Evolutionary conservation across 2,329 filamentous ascomycete genomes (phyloP).

Genomic region (Arthrobotrys pseudoclavata): DNA sequence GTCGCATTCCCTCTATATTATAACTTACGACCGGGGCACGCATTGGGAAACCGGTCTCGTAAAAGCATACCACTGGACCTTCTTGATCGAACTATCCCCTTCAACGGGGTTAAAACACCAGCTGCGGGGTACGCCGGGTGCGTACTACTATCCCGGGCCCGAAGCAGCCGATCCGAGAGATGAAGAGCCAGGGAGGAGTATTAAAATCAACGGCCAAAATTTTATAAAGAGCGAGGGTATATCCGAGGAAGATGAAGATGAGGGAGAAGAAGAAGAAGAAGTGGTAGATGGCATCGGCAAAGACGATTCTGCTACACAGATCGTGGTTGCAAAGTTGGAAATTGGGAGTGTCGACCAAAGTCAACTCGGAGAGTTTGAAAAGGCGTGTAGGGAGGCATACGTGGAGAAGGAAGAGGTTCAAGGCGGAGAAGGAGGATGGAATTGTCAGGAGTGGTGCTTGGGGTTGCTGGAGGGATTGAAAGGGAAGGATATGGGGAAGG

Average conservation of each 20-base stretch:
- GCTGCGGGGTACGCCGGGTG: conserved; percentile 41
- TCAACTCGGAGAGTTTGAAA: conserved; percentile 24
- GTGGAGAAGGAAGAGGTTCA: conserved; percentile 33
- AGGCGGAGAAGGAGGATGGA: conserved; percentile 25
- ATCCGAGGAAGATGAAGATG: background rate
- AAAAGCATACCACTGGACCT: conserved; percentile 40
- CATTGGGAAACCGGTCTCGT: conserved; percentile 34
- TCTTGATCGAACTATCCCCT: conserved; percentile 28
- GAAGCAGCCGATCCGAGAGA: conserved; percentile 12
- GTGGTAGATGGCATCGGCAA: background rate
- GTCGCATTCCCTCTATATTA: conserved; percentile 36
- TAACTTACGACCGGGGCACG: conserved; percentile 39
- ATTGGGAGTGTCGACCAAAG: conserved; percentile 35
- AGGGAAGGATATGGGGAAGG: conserved; percentile 1
- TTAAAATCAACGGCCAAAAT: background rate
- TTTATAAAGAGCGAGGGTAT: background rate
- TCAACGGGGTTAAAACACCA: conserved; percentile 44
- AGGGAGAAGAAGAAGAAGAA: background rate
- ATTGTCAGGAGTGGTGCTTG: conserved; percentile 48
- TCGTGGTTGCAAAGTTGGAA: conserved; percentile 32
- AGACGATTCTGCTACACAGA: conserved; percentile 26
- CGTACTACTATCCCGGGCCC: conserved; percentile 44
- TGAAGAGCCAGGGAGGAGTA: conserved; percentile 28
- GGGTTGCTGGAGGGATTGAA: conserved; percentile 29
- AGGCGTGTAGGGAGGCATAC: conserved; percentile 16